These are phyloP conservation scores for Neophaeococcomyces mojaviensis DNA, from an alignment of 2,329 filamentous ascomycete species.

Conservation along the genomic window DNA sequence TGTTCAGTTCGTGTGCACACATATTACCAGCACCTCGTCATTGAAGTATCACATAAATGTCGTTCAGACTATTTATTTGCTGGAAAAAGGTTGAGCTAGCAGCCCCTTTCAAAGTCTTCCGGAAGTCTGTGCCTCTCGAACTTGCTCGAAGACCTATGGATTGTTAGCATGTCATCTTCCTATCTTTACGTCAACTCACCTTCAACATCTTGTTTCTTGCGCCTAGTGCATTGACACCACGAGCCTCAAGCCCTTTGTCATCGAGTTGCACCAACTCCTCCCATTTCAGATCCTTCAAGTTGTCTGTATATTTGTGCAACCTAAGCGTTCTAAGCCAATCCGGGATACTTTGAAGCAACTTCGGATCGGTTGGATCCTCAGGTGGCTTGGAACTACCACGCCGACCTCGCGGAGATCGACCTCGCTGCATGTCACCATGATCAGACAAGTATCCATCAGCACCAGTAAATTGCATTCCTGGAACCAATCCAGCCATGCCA, in stretches of 20 bases:
- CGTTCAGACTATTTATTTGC: not conserved
- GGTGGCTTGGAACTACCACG: constrained; percentile 94
- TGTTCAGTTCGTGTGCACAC: not conserved
- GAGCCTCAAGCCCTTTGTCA: constrained; percentile 84
- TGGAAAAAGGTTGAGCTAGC: not conserved
- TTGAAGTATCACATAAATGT: not conserved
- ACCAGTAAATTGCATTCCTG: constrained; percentile 57
- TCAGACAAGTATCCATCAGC: constrained; percentile 87
- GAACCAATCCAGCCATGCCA: constrained; percentile 61
- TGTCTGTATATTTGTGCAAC: constrained; percentile 97
- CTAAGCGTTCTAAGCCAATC: constrained; percentile 90
- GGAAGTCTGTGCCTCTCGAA: constrained; percentile 70
- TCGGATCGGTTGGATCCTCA: constrained; percentile 90
- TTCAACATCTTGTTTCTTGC: constrained; percentile 97
- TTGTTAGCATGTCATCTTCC: constrained; percentile 25
- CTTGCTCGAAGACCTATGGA: constrained; percentile 79
- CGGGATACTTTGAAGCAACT: constrained; percentile 86
- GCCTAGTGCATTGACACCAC: constrained; percentile 89
- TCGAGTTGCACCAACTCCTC: constrained; percentile 84
- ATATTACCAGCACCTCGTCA: not conserved
- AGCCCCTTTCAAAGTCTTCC: constrained; percentile 45
- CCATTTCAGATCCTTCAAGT: constrained; percentile 96
- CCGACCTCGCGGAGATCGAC: constrained; percentile 83
- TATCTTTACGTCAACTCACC: constrained; percentile 41
- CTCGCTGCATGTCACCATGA: constrained; percentile 82